A percentile compares a stretch with the other conserved stretches of the same genome.
phyloP scores from a whole-genome alignment of 2,329 filamentous ascomycete species.

The Botryotinia globosa region DNA sequence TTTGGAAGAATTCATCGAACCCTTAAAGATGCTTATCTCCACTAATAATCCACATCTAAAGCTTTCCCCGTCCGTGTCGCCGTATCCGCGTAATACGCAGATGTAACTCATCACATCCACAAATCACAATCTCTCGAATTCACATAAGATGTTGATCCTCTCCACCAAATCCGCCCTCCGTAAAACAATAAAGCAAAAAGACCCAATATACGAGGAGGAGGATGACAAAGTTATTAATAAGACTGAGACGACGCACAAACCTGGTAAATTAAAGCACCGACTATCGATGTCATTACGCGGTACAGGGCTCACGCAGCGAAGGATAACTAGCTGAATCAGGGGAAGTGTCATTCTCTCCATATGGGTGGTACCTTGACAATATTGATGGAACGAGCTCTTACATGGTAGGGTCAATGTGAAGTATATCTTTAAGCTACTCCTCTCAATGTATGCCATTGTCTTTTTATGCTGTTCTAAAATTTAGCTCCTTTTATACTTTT shows the following conservation, averaged over 20 bases:
- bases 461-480: not conserved
- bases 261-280: constrained; percentile 17
- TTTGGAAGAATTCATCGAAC: constrained; percentile 6
- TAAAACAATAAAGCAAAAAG: not conserved
- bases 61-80: constrained; percentile 5
- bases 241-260: not conserved
- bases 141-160: not conserved
- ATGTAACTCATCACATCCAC: not conserved
- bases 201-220: no score
- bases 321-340: constrained; percentile 8
- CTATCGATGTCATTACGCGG: not conserved
- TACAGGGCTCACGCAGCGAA: not conserved
- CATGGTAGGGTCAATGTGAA: not conserved
- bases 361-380: not conserved
- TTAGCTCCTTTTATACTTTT: not conserved
- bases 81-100: not conserved
- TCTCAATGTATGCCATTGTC: not conserved
- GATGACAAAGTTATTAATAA: not conserved
- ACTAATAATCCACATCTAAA: constrained; percentile 1
- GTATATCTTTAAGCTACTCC: not conserved
- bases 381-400: not conserved
- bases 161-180: not conserved
- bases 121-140: not conserved
- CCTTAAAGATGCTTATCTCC: not conserved
- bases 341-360: not conserved